Conservation (phyloP, 306 rosid species). For the Comarum palustre region DNA sequence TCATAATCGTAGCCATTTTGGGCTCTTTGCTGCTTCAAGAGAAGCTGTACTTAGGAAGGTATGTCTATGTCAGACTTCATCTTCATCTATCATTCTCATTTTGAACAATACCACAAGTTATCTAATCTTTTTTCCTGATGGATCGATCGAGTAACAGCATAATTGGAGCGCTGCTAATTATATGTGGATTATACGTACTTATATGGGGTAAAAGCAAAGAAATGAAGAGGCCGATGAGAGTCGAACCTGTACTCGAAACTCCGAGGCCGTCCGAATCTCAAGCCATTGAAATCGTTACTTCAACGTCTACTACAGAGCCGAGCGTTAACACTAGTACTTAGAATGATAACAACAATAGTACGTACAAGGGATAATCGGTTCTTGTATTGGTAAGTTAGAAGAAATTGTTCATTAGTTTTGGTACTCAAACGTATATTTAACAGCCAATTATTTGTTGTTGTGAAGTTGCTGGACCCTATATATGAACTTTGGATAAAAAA, state of each 20-base stretch:
- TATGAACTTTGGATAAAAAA: not conserved
- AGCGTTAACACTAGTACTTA: not conserved
- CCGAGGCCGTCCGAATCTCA: not conserved
- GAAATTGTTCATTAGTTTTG: not conserved
- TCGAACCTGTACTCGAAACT: not conserved
- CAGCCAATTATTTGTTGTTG: not conserved
- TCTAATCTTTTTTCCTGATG: not conserved
- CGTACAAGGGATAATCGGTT: not conserved
- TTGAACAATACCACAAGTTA: not conserved
- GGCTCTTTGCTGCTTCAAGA: conserved; percentile 24
- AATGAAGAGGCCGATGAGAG: not conserved
- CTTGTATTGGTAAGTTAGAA: not conserved
- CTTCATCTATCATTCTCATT: not conserved
- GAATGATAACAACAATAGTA: not conserved
- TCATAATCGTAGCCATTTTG: conserved; percentile 19
- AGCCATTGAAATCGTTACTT: not conserved
- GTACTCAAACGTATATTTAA: not conserved
- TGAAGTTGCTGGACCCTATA: not conserved
- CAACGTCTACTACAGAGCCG: not conserved
- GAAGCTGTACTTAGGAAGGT: conserved; percentile 23
- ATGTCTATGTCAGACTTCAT: not conserved
- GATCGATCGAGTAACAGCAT: not conserved
- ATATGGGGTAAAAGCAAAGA: conserved; percentile 1
- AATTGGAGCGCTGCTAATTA: not conserved
- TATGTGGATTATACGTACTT: not conserved